Evolutionary conservation across 192 early-diverging fungal species (phyloP).

Genomic region (Mortierella antarctica): DNA sequence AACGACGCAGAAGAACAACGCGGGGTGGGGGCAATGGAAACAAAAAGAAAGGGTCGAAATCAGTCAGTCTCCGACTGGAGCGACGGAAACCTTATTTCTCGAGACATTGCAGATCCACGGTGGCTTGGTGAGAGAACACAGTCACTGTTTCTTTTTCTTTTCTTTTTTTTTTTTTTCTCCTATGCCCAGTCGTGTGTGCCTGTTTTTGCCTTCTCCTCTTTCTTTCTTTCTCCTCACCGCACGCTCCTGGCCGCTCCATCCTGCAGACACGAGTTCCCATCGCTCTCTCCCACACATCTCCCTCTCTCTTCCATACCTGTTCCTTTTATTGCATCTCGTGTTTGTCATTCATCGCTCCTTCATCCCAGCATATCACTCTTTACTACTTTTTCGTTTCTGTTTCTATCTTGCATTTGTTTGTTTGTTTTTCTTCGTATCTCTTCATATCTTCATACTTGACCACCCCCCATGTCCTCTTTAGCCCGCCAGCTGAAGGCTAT

Average conservation of each 20-base stretch:
- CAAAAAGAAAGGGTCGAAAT: no score
- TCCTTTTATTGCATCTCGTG: neutral
- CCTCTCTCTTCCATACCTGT: neutral
- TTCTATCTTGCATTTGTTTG: conserved; percentile 7
- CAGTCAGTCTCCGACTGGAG: no score
- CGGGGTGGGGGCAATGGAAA: no score
- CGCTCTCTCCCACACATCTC: neutral
- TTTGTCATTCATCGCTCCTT: neutral
- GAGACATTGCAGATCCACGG: neutral
- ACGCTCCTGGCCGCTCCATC: no score
- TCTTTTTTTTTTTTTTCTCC: conserved; percentile 3
- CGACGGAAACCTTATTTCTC: no score
- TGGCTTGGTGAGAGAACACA: neutral
- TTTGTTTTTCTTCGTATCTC: neutral
- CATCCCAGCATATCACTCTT: conserved; percentile 4
- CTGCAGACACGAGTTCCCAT: no score
- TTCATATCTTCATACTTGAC: neutral
- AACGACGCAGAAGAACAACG: no score
- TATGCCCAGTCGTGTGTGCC: neutral
- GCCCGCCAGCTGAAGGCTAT: conserved; percentile 73
- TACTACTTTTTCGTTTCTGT: conserved; percentile 15
- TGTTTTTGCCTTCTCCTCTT: neutral
- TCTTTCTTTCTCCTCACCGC: no score
- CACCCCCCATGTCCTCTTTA: conserved; percentile 64
- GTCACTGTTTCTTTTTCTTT: neutral